Evolutionary conservation across 2,329 filamentous ascomycete genomes (phyloP).

Genomic region (Aspergillus candidus): DNA sequence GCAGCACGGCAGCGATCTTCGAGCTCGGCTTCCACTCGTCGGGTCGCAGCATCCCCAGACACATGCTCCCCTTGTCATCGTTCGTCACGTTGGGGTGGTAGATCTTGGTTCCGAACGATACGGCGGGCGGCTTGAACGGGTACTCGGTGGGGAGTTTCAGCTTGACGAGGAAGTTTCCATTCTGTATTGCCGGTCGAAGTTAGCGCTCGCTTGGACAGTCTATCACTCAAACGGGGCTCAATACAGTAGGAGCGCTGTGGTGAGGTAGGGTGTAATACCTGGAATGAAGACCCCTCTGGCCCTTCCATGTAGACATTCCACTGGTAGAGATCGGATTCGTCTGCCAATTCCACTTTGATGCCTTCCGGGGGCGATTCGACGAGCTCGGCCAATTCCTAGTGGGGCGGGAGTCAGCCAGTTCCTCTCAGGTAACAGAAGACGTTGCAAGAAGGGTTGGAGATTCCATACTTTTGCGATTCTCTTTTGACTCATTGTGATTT

Average conservation of each 20-base stretch:
- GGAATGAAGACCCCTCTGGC: conserved; percentile 58
- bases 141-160: conserved; percentile 72
- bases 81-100: conserved; percentile 95
- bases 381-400: conserved; percentile 57
- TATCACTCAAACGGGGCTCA: too few relatives aligned
- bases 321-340: conserved; percentile 60
- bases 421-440: not conserved
- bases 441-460: not conserved
- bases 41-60: conserved; percentile 71
- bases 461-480: conserved; percentile 41
- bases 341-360: conserved; percentile 50
- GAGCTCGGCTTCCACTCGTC: conserved; percentile 91
- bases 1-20: conserved; percentile 67
- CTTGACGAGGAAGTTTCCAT: conserved; percentile 67
- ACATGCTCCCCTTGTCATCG: conserved; percentile 78
- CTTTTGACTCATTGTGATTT: conserved; percentile 33
- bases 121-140: conserved; percentile 78
- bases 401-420: conserved; percentile 3
- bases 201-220: conserved; percentile 1
- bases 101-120: conserved; percentile 81
- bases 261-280: too few relatives aligned
- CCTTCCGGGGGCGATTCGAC: conserved; percentile 51
- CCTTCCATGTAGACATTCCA: conserved; percentile 65
- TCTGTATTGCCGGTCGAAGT: conserved; percentile 35
- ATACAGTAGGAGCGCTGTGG: too few relatives aligned